A percentile compares a stretch with the other conserved stretches of the same genome.
These are phyloP conservation scores for Sporothrix variecibatus DNA, from an alignment of 2,329 filamentous ascomycete species.

Conservation along the genomic window DNA sequence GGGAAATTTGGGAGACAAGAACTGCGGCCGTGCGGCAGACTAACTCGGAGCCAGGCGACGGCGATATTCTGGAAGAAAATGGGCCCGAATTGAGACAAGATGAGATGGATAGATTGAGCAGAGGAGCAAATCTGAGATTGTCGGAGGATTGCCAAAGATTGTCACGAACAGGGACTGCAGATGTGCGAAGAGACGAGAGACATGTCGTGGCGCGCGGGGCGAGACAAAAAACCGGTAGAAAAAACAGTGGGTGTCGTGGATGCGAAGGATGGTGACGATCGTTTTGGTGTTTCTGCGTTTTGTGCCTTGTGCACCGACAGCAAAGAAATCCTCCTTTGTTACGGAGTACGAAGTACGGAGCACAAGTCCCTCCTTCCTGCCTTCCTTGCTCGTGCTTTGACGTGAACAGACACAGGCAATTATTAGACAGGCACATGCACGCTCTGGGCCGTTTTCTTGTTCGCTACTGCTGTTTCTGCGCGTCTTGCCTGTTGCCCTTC, in stretches of 20 bases:
- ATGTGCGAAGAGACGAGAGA: conserved; percentile 19
- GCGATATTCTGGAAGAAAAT: background rate
- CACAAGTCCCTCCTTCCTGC: background rate
- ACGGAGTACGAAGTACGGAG: background rate
- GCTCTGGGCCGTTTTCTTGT: background rate
- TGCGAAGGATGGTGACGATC: background rate
- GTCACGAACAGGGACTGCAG: background rate
- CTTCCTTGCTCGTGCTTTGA: background rate
- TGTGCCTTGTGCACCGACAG: background rate
- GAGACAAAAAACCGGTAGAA: background rate
- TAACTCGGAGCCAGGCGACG: background rate
- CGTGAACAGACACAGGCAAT: background rate
- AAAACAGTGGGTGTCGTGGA: background rate
- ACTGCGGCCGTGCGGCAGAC: conserved; percentile 7
- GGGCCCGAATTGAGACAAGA: conserved; percentile 14
- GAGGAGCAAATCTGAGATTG: background rate
- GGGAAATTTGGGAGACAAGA: background rate
- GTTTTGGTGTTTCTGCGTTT: conserved; percentile 6
- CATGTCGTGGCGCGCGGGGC: conserved; percentile 1
- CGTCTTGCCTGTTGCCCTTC: background rate
- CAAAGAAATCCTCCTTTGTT: background rate
- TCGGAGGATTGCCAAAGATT: background rate
- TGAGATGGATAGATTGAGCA: background rate
- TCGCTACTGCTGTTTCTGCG: background rate
- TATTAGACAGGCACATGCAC: background rate